Conservation (phyloP, 2,329 filamentous ascomycete species). For the Furcasterigmium sp. region DNA sequence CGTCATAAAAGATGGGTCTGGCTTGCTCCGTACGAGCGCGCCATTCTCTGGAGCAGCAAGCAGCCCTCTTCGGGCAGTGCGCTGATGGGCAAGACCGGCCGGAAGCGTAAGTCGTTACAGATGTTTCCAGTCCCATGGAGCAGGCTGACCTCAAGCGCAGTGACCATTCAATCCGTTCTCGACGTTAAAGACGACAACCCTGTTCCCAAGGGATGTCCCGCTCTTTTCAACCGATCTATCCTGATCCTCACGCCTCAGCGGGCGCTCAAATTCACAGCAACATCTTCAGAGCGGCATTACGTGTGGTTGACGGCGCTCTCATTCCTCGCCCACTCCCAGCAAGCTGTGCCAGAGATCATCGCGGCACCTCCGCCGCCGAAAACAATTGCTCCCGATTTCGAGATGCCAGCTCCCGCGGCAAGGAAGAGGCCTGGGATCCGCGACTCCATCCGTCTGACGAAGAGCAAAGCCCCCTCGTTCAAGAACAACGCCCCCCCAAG, state of each 20-base stretch:
- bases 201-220: slow-evolving; percentile 62
- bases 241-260: slow-evolving; percentile 89
- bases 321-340: slow-evolving; percentile 86
- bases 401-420: slow-evolving; percentile 39
- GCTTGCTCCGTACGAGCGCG: slow-evolving; percentile 92
- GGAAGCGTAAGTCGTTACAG: slow-evolving; percentile 69
- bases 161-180: slow-evolving; percentile 90
- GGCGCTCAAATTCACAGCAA: slow-evolving; percentile 90
- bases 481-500: slow-evolving; percentile 45
- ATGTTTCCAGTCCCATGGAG: slow-evolving; percentile 11
- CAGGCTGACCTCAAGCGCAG: slow-evolving; percentile 36
- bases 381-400: slow-evolving; percentile 46
- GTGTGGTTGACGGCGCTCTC: slow-evolving; percentile 92
- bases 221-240: slow-evolving; percentile 86
- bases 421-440: slow-evolving; percentile 58
- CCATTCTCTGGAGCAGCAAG: slow-evolving; percentile 97
- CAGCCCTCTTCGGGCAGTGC: slow-evolving; percentile 86
- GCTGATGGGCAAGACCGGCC: slow-evolving; percentile 86
- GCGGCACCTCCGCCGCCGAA: slow-evolving; percentile 45
- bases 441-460: slow-evolving; percentile 86
- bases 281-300: slow-evolving; percentile 79
- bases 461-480: slow-evolving; percentile 50
- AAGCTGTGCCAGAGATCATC: slow-evolving; percentile 71
- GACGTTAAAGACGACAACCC: slow-evolving; percentile 95
- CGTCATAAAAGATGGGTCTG: slow-evolving; percentile 98